Evolutionary conservation across 202 grass and related monocot genomes (phyloP), one percentile per base, ranked within the genome.

Genomic region (Elaeis oleifera): DNA sequence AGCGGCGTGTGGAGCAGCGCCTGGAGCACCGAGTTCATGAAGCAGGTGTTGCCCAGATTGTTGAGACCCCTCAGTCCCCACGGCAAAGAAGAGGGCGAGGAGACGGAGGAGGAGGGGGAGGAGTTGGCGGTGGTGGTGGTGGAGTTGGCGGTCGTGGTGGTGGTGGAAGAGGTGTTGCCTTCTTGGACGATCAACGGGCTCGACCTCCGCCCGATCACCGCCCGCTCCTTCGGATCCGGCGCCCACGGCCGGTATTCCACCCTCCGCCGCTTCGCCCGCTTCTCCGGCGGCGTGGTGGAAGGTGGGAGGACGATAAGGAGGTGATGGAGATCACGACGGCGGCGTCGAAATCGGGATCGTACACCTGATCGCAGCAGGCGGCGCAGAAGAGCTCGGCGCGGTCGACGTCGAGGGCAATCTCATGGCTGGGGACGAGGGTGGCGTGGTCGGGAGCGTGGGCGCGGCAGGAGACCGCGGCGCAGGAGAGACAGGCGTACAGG

Each of bases 1-100:
- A 89, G 88, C 62, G 94, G 88, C 16, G 94, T 83, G 64, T 97
- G 94, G 13, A 97, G 88, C 14, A 97, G 82, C 9, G 88, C 85
- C 71, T 97, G 94, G 21, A 97, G 78, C 26, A 97, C 88, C 54
- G 88, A 97, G 88, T 97, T 97, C 85, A 97, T 86, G 74, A 97
- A 97, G 77, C 94, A 97, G 27, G 88, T 92, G 61, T 92, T 97
- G 61, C 94, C 88, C 25, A 97, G 80, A 53, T 97, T 97, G 82
- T 92, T 97, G 49, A 97, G 73, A 1, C 88, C 94, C 15, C 94
- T 72, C 21, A 97, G 74, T 1, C 92, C 94, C 20, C 79, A 79
- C 0, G 84, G 91, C 27, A 56, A 52, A 29, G 59, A 13, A 53
- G 65, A 23, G 9, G 74, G 68, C 23, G 71, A 55, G 23, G 83